These are phyloP conservation scores for Groenewaldozyma sp. DNA, from an alignment of 1,139 yeast genomes.

Conservation along the genomic window DNA sequence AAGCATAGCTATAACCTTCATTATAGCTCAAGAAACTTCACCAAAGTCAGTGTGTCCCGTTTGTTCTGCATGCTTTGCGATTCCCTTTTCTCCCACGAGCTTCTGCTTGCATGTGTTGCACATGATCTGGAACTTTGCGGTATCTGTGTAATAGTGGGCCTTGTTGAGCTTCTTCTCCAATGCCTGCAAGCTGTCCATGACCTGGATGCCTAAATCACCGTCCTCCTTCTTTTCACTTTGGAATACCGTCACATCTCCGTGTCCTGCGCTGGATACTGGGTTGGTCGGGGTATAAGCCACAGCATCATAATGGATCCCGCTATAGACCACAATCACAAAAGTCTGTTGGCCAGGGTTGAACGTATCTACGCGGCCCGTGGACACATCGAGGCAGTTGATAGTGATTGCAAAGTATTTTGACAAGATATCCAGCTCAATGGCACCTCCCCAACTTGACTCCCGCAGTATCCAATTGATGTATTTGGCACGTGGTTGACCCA, in stretches of 20 bases:
- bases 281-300: constrained; percentile 36
- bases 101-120: constrained; percentile 49
- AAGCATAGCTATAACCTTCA: too few species aligned
- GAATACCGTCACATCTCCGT: constrained; percentile 37
- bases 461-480: constrained; percentile 56
- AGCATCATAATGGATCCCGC: constrained; percentile 73
- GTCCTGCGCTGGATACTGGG: constrained; percentile 9
- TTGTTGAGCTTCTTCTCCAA: constrained; percentile 42
- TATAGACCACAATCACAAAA: constrained; percentile 50
- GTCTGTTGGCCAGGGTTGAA: constrained; percentile 41
- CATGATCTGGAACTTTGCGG: constrained; percentile 48
- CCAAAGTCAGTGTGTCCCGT: constrained; percentile 62
- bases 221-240: constrained; percentile 24
- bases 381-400: constrained; percentile 59
- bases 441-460: constrained; percentile 77
- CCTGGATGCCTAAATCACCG: constrained; percentile 18
- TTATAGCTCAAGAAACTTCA: constrained; percentile 38
- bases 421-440: constrained; percentile 63
- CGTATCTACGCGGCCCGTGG: constrained; percentile 49
- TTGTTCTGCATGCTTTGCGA: constrained; percentile 53
- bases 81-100: constrained; percentile 58
- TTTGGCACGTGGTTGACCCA: constrained; percentile 43
- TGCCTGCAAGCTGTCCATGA: constrained; percentile 33
- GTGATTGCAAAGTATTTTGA: constrained; percentile 45
- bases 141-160: constrained; percentile 57